Evolutionary conservation across 2,329 filamentous ascomycete genomes (phyloP), one percentile per base, ranked within the genome.

Genomic region (Ceratocystis variospora): DNA sequence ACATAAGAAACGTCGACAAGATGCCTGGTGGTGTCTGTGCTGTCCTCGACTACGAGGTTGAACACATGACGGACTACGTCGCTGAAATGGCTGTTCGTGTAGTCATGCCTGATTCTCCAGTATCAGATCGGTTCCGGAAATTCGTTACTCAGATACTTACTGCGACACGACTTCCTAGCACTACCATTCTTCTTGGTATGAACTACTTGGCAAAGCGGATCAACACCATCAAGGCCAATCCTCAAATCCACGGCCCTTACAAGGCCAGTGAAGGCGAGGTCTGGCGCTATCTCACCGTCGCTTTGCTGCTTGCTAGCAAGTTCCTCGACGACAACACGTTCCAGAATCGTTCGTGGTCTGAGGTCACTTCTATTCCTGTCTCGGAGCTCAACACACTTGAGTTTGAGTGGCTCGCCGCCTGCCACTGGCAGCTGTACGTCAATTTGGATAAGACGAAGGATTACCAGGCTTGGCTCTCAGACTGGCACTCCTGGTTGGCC

Each of bases 261-360:
- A 80, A 78, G 68, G 78, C 82, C 50, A 83, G 79, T 65, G 83
- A 85, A 71, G 87, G 87, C 55, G 87, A 94, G 73, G 83, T 95
- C 65, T 96, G 93, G 81, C 88, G 90, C 68, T 87, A 95, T 78
- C 81, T 96, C 70, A 96, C 91, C 5, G 88, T 93, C 46, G 85
- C 88, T 6, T 79, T 96, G 67, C 82, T 96, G 63, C 81, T 96
- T 64, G 92, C 90, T 68, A 96, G 90, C 84, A 96, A 96, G 78
- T 96, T 96, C 73, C 80, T 96, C 70, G 92, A 96, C 73, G 92
- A 96, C 80, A 96, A 96, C 77, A 96, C 92, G 5, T 96, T 96
- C 77, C 92, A 96, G 80, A 96, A 96, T 78, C 88, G 90, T 66
- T 96, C 92, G 0, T 96, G 92, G 92, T 90, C 92, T 4, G 92